phyloP scores from a whole-genome alignment of 2,329 filamentous ascomycete genomes.

The Raffaelea arxii region DNA sequence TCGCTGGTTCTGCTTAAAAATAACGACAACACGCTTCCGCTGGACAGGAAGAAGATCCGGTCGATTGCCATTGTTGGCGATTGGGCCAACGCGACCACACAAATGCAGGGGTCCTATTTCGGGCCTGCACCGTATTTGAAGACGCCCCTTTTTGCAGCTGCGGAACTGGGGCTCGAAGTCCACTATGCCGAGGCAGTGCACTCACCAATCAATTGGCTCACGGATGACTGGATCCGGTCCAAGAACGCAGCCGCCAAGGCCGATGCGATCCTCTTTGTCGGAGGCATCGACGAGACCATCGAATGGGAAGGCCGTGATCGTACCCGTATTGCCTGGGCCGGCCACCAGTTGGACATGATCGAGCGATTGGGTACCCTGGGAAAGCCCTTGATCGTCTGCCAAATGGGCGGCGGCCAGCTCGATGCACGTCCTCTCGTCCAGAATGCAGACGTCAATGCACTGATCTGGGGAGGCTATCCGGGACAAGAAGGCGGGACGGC shows the following conservation, averaged over 20 bases:
- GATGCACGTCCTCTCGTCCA: conserved; percentile 39
- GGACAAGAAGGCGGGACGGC: conserved; percentile 50
- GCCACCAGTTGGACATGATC: conserved; percentile 40
- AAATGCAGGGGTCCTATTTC: conserved; percentile 51
- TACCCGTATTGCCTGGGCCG: conserved; percentile 39
- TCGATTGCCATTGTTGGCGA: not conserved
- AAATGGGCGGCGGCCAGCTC: conserved; percentile 40
- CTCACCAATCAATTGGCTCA: conserved; percentile 15
- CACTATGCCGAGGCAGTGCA: conserved; percentile 33
- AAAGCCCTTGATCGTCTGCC: conserved; percentile 37
- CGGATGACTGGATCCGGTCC: conserved; percentile 22
- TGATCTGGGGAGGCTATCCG: conserved; percentile 50
- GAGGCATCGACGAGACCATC: conserved; percentile 42
- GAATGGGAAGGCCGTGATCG: conserved; percentile 45
- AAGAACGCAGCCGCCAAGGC: conserved; percentile 29
- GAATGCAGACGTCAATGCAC: conserved; percentile 36
- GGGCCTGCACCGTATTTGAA: conserved; percentile 46
- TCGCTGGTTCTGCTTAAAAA: conserved; percentile 45
- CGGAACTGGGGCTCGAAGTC: conserved; percentile 29
- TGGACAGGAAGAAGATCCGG: conserved; percentile 22
- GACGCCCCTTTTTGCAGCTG: conserved; percentile 41
- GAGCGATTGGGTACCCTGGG: conserved; percentile 27
- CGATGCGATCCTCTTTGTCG: conserved; percentile 44
- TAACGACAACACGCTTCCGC: conserved; percentile 36
- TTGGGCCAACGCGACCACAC: conserved; percentile 14